Evolutionary conservation across 768 basidiomycete genomes (phyloP).

Genomic region (Solioccasus polychromus): DNA sequence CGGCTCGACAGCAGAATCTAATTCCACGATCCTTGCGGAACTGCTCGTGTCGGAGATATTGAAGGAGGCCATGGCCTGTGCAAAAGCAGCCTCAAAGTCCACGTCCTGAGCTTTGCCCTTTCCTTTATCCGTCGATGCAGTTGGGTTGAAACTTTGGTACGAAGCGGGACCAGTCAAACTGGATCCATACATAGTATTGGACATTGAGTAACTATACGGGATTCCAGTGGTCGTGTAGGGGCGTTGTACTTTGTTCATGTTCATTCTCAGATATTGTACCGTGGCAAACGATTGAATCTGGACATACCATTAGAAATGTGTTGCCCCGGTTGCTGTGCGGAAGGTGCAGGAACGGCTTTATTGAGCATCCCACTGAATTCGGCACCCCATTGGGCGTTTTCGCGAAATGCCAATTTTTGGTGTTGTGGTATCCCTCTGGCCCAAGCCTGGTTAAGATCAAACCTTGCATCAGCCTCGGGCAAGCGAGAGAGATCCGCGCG

Average conservation of each 20-base stretch:
- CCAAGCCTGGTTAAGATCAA: slow-evolving; percentile 54
- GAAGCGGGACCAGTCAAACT: slow-evolving; percentile 34
- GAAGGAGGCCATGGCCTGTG: slow-evolving; percentile 58
- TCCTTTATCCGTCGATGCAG: slow-evolving; percentile 43
- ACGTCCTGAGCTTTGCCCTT: slow-evolving; percentile 80
- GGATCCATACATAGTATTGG: slow-evolving; percentile 28
- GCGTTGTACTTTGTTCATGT: slow-evolving; percentile 33
- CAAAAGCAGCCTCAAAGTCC: slow-evolving; percentile 86
- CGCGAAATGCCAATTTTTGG: slow-evolving; percentile 37
- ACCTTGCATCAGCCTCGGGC: slow-evolving; percentile 23
- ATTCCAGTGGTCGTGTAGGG: slow-evolving; percentile 36
- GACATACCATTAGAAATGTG: slow-evolving; percentile 27
- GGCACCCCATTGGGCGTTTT: slow-evolving; percentile 46
- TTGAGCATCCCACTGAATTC: slow-evolving; percentile 47
- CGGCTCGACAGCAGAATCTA: slow-evolving; percentile 43
- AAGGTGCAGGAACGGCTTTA: slow-evolving; percentile 19
- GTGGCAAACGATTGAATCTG: not conserved
- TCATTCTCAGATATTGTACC: slow-evolving; percentile 6
- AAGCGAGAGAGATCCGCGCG: slow-evolving; percentile 31
- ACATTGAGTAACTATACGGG: slow-evolving; percentile 38
- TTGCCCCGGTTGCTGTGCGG: slow-evolving; percentile 32
- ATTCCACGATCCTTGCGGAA: slow-evolving; percentile 51
- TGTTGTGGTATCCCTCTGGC: slow-evolving; percentile 46
- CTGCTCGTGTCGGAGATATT: slow-evolving; percentile 37
- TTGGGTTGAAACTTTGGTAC: slow-evolving; percentile 30